A percentile compares a stretch with the other conserved stretches of the same genome.
Conservation (phyloP, 495 filamentous ascomycete species). For the Penicillium antarcticum region DNA sequence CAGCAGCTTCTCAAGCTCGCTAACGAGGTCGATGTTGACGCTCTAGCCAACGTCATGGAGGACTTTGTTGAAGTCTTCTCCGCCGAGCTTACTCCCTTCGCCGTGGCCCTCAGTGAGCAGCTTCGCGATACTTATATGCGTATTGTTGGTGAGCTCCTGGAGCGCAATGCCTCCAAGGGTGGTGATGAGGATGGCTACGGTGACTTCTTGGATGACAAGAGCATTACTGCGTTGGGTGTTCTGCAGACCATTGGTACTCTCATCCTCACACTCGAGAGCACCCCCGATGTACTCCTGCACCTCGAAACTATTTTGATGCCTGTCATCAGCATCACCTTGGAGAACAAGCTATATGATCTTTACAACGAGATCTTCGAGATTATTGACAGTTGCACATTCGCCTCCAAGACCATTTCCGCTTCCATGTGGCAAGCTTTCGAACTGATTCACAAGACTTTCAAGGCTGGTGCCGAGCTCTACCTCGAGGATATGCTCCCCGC, state of each 20-base stretch:
- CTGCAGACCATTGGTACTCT: slow-evolving; percentile 96
- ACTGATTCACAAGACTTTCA: slow-evolving; percentile 94
- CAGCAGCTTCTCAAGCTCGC: slow-evolving; percentile 95
- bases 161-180: slow-evolving; percentile 71
- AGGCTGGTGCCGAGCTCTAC: slow-evolving; percentile 92
- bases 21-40: slow-evolving; percentile 93
- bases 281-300: slow-evolving; percentile 87
- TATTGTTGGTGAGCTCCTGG: slow-evolving; percentile 86
- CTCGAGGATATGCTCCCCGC: slow-evolving; percentile 99
- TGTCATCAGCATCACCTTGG: slow-evolving; percentile 89
- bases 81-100: slow-evolving; percentile 91
- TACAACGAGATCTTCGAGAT: slow-evolving; percentile 99
- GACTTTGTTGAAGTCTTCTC: slow-evolving; percentile 99
- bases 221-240: slow-evolving; percentile 93
- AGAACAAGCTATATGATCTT: slow-evolving; percentile 95
- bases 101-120: slow-evolving; percentile 96
- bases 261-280: slow-evolving; percentile 94
- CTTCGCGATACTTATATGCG: slow-evolving; percentile 93
- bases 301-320: slow-evolving; percentile 96
- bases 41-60: slow-evolving; percentile 98
- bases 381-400: slow-evolving; percentile 98
- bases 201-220: slow-evolving; percentile 96
- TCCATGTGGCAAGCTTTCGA: slow-evolving; percentile 99
- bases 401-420: slow-evolving; percentile 88
- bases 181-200: slow-evolving; percentile 71